Conservation (phyloP, 257 asterid genomes). For the Nicotiana tabacum region DNA sequence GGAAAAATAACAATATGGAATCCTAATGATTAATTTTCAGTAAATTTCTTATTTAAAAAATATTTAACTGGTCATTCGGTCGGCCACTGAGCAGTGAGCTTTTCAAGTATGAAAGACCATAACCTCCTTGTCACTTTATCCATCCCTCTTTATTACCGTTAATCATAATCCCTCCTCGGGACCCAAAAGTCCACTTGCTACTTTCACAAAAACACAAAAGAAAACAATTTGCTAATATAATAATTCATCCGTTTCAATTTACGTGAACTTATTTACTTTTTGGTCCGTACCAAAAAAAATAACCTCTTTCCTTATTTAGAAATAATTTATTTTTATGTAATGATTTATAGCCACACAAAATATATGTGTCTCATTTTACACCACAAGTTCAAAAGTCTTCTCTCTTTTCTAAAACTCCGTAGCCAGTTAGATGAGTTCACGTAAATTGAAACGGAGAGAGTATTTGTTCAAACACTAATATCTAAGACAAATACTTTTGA, state of each 20-base stretch:
- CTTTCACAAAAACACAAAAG: neutral
- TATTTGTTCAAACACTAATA: neutral
- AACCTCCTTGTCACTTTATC: neutral
- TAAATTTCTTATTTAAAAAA: neutral
- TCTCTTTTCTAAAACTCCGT: too few relatives aligned
- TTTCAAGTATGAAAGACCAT: neutral
- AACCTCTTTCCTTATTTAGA: too few relatives aligned
- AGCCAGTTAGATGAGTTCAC: too few relatives aligned
- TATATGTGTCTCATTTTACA: too few relatives aligned
- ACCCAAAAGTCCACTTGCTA: neutral
- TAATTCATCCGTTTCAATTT: too few relatives aligned
- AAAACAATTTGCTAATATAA: neutral
- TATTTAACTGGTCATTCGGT: neutral
- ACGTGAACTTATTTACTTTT: too few relatives aligned
- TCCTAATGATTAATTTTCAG: conserved; percentile 1
- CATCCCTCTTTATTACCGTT: conserved; percentile 14
- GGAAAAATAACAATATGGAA: neutral
- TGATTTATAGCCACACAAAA: too few relatives aligned
- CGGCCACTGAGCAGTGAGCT: conserved; percentile 17
- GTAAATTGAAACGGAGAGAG: too few relatives aligned
- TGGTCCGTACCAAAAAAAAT: too few relatives aligned
- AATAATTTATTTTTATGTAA: too few relatives aligned
- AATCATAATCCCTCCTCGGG: neutral
- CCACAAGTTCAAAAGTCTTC: too few relatives aligned
- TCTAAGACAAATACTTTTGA: neutral